Conservation (phyloP, 2,329 filamentous ascomycete genomes). For the Dichotomopilus funicola region DNA sequence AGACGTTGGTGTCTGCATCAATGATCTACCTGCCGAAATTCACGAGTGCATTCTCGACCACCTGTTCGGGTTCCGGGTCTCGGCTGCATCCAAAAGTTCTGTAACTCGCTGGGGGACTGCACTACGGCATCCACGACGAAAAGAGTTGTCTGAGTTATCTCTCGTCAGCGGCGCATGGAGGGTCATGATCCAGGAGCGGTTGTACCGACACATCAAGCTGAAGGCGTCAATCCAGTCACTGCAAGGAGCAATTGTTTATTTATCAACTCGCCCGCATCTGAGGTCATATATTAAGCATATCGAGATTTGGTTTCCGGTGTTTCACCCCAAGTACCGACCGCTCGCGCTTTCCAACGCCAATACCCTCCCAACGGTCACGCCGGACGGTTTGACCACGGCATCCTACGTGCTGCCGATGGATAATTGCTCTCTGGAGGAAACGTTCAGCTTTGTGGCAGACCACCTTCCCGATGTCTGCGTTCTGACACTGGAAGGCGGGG, state of each 20-base stretch:
- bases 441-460: constrained; percentile 56
- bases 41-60: constrained; percentile 67
- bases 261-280: constrained; percentile 52
- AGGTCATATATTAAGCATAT: constrained; percentile 62
- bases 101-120: constrained; percentile 58
- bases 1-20: constrained; percentile 34
- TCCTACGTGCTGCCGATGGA: constrained; percentile 55
- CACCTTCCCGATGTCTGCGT: constrained; percentile 57
- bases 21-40: constrained; percentile 60
- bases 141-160: constrained; percentile 60
- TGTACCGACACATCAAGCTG: constrained; percentile 70
- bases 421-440: constrained; percentile 64
- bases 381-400: constrained; percentile 49
- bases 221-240: constrained; percentile 63
- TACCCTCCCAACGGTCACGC: constrained; percentile 46
- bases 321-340: constrained; percentile 49
- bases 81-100: constrained; percentile 51
- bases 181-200: constrained; percentile 59
- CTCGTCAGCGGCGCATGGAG: constrained; percentile 60
- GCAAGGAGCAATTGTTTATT: constrained; percentile 54
- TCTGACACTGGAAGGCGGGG: constrained; percentile 68
- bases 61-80: constrained; percentile 61
- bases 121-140: constrained; percentile 59
- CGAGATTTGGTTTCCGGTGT: constrained; percentile 73
- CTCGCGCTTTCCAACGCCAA: constrained; percentile 38